These are phyloP conservation scores for Alectoria sarmentosa DNA, from an alignment of 495 filamentous ascomycete genomes.

Conservation along the genomic window DNA sequence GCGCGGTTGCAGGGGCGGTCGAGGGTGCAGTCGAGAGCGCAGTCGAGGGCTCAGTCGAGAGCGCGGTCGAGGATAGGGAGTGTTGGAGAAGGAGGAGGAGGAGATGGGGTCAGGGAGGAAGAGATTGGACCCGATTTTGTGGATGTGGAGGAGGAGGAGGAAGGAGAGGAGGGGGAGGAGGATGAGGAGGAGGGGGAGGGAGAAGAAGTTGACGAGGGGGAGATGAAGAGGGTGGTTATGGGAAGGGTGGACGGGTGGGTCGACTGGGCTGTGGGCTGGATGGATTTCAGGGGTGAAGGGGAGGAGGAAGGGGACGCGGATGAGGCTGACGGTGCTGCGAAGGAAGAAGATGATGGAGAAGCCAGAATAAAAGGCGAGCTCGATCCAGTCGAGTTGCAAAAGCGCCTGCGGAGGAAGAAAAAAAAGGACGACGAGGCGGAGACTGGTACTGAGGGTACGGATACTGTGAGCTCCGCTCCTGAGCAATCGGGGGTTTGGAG, in stretches of 20 bases:
- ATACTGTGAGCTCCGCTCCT: slow-evolving; percentile 9
- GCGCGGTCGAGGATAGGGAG: background rate
- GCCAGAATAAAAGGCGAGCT: background rate
- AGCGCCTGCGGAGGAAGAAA: slow-evolving; percentile 8
- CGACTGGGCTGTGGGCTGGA: slow-evolving; percentile 25
- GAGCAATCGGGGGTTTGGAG: slow-evolving; percentile 14
- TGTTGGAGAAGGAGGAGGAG: background rate
- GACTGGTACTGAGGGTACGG: background rate
- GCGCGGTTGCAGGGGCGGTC: background rate
- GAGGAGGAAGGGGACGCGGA: slow-evolving; percentile 6
- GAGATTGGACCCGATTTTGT: slow-evolving; percentile 21
- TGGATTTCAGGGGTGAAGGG: slow-evolving; percentile 19
- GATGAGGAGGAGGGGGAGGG: slow-evolving; percentile 13
- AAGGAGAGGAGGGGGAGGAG: slow-evolving; percentile 11
- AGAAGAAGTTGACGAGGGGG: slow-evolving; percentile 22
- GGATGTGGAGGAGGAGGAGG: slow-evolving; percentile 14
- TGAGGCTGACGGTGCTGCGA: background rate
- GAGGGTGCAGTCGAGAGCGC: background rate
- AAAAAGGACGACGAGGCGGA: slow-evolving; percentile 1
- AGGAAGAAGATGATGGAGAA: slow-evolving; percentile 7
- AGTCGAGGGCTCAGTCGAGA: background rate
- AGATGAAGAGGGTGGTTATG: slow-evolving; percentile 25
- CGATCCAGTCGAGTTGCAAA: slow-evolving; percentile 14
- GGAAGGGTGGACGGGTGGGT: slow-evolving; percentile 26
- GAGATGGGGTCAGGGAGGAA: background rate